Evolutionary conservation across 2,329 filamentous ascomycete species (phyloP).

Genomic region (Penicillium hesseltinei): DNA sequence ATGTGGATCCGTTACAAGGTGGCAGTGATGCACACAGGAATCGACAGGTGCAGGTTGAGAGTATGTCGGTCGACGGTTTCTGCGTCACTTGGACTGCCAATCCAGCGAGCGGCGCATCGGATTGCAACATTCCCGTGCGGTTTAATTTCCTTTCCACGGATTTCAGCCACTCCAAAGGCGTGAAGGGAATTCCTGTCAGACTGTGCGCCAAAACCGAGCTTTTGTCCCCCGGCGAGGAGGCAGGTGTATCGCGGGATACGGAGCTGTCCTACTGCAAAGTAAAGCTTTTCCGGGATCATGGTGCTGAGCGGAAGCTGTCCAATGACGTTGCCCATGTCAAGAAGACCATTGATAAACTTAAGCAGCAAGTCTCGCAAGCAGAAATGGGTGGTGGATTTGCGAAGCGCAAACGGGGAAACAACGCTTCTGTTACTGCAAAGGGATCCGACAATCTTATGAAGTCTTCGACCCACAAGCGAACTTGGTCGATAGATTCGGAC

Average conservation of each 20-base stretch:
- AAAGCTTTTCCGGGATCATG: constrained; percentile 94
- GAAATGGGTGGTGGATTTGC: constrained; percentile 60
- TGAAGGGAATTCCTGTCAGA: constrained; percentile 93
- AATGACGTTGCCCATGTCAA: constrained; percentile 95
- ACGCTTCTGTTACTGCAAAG: constrained; percentile 50
- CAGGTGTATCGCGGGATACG: constrained; percentile 35
- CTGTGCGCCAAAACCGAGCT: constrained; percentile 86
- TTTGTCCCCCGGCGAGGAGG: constrained; percentile 53
- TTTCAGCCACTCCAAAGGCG: constrained; percentile 97
- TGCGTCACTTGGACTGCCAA: constrained; percentile 84
- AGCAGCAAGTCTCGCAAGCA: constrained; percentile 82
- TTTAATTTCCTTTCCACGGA: constrained; percentile 99
- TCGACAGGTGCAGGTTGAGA: constrained; percentile 67
- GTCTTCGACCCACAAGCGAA: constrained; percentile 83
- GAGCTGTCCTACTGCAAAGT: constrained; percentile 96
- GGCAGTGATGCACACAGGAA: constrained; percentile 57
- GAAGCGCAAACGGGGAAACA: constrained; percentile 59
- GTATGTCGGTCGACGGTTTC: constrained; percentile 88
- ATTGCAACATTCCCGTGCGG: constrained; percentile 84
- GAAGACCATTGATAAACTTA: constrained; percentile 93
- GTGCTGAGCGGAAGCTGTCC: constrained; percentile 88
- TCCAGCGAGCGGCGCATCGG: constrained; percentile 59
- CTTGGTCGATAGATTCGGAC: constrained; percentile 87
- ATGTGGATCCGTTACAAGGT: constrained; percentile 66
- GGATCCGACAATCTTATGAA: constrained; percentile 68